Evolutionary conservation across 2,329 filamentous ascomycete genomes (phyloP).

Genomic region (Phialophora tarda): DNA sequence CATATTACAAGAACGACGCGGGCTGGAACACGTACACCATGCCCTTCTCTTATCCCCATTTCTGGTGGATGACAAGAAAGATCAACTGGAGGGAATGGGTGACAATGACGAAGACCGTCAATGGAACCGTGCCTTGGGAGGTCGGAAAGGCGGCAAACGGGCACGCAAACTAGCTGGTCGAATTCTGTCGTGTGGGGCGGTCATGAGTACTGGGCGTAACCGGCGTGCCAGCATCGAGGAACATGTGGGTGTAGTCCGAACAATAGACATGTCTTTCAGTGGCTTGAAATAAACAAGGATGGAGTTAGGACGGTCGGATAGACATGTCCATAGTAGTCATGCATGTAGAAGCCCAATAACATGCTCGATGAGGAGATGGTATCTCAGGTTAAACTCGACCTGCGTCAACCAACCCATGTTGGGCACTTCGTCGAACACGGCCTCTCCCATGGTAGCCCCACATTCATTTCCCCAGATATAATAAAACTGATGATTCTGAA

Average conservation of each 20-base stretch:
- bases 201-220: not conserved
- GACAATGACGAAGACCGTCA: conserved; percentile 11
- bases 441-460: no score
- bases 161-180: not conserved
- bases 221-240: not conserved
- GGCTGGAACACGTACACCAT: conserved; percentile 16
- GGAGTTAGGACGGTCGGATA: no score
- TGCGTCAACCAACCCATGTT: no score
- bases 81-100: conserved; percentile 9
- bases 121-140: conserved; percentile 5
- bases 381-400: no score
- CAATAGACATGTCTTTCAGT: not conserved
- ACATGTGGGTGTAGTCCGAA: not conserved
- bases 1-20: conserved; percentile 13
- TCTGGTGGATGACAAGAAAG: conserved; percentile 15
- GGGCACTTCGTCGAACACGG: no score
- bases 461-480: no score
- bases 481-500: no score
- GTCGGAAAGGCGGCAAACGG: not conserved
- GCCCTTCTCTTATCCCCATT: conserved; percentile 3
- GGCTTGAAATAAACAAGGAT: not conserved
- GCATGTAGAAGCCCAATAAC: no score
- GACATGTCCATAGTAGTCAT: no score
- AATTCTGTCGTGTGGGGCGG: not conserved
- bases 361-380: no score